A percentile compares a stretch with the other conserved stretches of the same genome.
Evolutionary conservation across 805 yeast genomes (phyloP).

Genomic region (Monosporozyma unispora): DNA sequence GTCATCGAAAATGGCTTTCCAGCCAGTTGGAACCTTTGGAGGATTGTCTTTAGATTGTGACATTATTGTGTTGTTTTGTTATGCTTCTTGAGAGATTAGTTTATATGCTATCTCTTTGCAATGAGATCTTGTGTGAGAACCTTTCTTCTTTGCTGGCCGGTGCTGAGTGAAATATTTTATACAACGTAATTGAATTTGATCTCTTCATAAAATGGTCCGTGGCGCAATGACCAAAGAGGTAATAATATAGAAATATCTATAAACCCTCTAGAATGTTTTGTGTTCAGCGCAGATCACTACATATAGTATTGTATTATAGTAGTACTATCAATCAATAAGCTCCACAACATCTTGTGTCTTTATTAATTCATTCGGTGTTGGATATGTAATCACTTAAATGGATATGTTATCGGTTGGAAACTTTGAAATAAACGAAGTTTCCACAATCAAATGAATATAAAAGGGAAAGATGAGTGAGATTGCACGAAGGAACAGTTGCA

Average conservation of each 20-base stretch:
- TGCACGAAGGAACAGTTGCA: no score
- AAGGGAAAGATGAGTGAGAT: background rate
- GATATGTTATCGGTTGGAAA: background rate
- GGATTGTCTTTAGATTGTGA: constrained; percentile 28
- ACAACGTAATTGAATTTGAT: background rate
- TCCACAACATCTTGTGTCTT: no score
- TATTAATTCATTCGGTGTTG: no score
- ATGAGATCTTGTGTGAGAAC: background rate
- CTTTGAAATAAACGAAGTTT: background rate
- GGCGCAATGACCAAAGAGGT: background rate
- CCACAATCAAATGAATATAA: background rate
- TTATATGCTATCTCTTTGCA: background rate
- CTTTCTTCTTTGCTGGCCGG: background rate
- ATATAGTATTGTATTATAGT: no score
- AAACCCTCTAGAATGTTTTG: background rate
- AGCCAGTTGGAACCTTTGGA: constrained; percentile 56
- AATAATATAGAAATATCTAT: no score
- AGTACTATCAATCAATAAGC: no score
- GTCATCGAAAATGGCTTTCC: constrained; percentile 68
- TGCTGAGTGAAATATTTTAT: background rate
- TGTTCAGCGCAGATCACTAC: no score
- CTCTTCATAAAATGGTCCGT: background rate
- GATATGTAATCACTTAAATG: background rate
- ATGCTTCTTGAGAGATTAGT: no score
- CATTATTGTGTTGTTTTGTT: constrained; percentile 7